Evolutionary conservation across 805 yeast genomes (phyloP).

Genomic region (Metschnikowia baotianmanensis): DNA sequence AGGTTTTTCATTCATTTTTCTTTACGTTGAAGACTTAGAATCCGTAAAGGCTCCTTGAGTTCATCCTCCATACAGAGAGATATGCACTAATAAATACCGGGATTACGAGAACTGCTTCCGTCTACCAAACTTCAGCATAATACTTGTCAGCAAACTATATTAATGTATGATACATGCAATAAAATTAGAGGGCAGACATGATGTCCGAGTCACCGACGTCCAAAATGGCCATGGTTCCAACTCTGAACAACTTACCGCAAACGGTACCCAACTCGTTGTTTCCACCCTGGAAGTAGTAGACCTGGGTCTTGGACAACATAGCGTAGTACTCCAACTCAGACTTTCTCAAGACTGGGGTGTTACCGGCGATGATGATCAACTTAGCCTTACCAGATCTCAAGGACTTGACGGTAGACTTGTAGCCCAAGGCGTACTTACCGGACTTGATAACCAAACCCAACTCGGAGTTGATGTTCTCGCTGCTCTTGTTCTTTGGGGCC

Average conservation of each 20-base stretch:
- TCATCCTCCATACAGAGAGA: background rate
- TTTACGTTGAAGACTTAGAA: too few relatives aligned
- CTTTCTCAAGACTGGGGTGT: constrained; percentile 99
- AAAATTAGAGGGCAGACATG: constrained; percentile 56
- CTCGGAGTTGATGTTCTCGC: constrained; percentile 96
- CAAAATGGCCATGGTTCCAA: constrained; percentile 91
- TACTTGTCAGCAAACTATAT: constrained; percentile 14
- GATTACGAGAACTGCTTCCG: too few relatives aligned
- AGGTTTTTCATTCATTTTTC: too few relatives aligned
- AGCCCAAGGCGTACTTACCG: constrained; percentile 99
- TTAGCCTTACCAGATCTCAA: constrained; percentile 99
- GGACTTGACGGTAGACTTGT: constrained; percentile 98
- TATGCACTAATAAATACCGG: too few relatives aligned
- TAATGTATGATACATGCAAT: constrained; percentile 9
- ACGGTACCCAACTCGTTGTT: constrained; percentile 99
- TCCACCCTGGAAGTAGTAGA: constrained; percentile 99
- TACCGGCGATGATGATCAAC: constrained; percentile 96
- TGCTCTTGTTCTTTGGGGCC: constrained; percentile 96
- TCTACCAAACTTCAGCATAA: too few relatives aligned
- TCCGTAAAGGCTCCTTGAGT: background rate
- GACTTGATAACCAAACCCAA: constrained; percentile 97
- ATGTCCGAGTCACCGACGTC: constrained; percentile 99
- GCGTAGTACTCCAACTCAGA: constrained; percentile 99
- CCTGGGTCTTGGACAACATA: constrained; percentile 96
- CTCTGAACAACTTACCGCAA: constrained; percentile 99